Percentiles rank a stretch among this genome's conserved stretches.
phyloP scores from a whole-genome alignment of 129 eudicot species.

The carrot (Daucus carota) region DH1_v3.0 NC_030384.2:39299001-39299500 shows the following conservation, averaged over 20 bases:
- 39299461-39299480: conserved; percentile 88
- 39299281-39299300: conserved; percentile 92
- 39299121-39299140: conserved; percentile 33
- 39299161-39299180: conserved; percentile 18
- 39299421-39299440: not conserved
- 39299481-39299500: conserved; percentile 91
- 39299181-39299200: conserved; percentile 9
- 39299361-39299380: too few relatives aligned
- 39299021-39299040: conserved; percentile 10
- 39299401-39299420: too few relatives aligned
- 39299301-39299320: conserved; percentile 34
- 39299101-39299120: conserved; percentile 26
- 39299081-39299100: conserved; percentile 32
- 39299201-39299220: conserved; percentile 19
- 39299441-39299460: conserved; percentile 94
- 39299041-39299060: conserved; percentile 18
- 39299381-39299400: too few relatives aligned
- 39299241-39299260: conserved; percentile 68
- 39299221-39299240: conserved; percentile 22
- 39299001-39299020: conserved; percentile 11
- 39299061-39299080: conserved; percentile 54
- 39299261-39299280: conserved; percentile 98
- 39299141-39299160: conserved; percentile 23
- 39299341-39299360: too few relatives aligned
- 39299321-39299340: too few relatives aligned